Conservation (phyloP, 2,329 filamentous ascomycete species). For the Thelonectria blattea region DNA sequence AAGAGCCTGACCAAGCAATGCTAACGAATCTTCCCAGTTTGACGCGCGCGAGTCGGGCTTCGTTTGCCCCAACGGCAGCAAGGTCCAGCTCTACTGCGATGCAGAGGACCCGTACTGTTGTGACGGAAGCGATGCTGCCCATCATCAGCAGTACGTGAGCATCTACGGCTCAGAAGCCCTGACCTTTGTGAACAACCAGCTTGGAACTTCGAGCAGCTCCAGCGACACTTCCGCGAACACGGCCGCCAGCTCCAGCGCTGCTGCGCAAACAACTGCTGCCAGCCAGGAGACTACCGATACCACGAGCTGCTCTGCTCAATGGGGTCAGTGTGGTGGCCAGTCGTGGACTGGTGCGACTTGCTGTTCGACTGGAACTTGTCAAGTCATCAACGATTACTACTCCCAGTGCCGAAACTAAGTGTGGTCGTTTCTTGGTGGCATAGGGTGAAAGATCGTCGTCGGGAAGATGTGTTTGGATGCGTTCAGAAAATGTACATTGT, state of each 20-base stretch:
- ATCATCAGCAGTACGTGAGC: conserved; percentile 68
- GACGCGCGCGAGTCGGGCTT: conserved; percentile 64
- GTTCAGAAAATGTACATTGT: background rate
- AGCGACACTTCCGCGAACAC: conserved; percentile 34
- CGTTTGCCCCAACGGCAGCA: conserved; percentile 41
- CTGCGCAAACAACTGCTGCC: background rate
- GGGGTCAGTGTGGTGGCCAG: conserved; percentile 21
- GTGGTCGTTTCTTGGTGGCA: background rate
- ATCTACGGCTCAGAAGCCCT: conserved; percentile 67
- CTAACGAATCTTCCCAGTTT: conserved; percentile 52
- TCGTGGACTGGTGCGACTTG: conserved; percentile 23
- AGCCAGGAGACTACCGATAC: background rate
- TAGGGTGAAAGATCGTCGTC: background rate
- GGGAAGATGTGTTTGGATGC: background rate
- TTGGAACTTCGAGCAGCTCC: conserved; percentile 50
- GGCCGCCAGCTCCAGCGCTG: background rate
- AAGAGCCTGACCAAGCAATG: background rate
- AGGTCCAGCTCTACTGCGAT: conserved; percentile 67
- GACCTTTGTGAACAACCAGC: conserved; percentile 59
- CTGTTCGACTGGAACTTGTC: conserved; percentile 22
- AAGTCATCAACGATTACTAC: conserved; percentile 19
- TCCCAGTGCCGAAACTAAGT: conserved; percentile 21
- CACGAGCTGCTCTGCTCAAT: conserved; percentile 12
- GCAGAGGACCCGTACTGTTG: conserved; percentile 70
- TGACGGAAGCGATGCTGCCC: conserved; percentile 64